phyloP scores from a whole-genome alignment of 768 basidiomycete species.

The Serendipita sp. region DNA sequence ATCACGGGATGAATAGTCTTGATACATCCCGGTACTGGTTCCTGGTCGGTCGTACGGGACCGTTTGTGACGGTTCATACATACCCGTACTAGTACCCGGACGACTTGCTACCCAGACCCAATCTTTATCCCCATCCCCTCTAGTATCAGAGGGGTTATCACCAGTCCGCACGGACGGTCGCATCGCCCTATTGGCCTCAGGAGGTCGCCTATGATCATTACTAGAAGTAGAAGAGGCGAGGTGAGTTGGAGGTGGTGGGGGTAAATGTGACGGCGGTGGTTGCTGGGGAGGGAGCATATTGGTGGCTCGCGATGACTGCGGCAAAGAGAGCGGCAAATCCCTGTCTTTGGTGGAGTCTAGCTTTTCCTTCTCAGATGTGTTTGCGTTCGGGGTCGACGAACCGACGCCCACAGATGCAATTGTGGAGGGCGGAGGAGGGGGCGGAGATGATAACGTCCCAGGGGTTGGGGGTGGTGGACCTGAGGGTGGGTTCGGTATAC shows the following conservation, averaged over 20 bases:
- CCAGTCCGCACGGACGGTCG: not conserved
- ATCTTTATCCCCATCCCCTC: not conserved
- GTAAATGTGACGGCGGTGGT: not conserved
- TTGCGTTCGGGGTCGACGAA: not conserved
- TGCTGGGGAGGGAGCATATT: not conserved
- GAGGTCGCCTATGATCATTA: not conserved
- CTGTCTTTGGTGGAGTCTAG: not conserved
- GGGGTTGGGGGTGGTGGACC: not conserved
- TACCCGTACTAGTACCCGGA: not conserved
- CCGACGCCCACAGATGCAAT: not conserved
- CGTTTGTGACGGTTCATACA: not conserved
- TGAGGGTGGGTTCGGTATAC: not conserved
- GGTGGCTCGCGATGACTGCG: not conserved
- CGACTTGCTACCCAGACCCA: not conserved
- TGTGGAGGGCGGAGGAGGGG: not conserved
- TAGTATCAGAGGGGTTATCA: too few species aligned
- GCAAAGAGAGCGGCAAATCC: not conserved
- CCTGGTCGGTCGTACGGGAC: not conserved
- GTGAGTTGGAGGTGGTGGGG: not conserved
- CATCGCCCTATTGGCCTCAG: not conserved
- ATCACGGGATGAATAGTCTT: not conserved
- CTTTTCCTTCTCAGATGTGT: not conserved
- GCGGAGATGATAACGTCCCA: not conserved
- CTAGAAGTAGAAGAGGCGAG: not conserved
- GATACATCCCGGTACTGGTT: conserved; percentile 3